A percentile compares a stretch with the other conserved stretches of the same genome.
phyloP scores from a whole-genome alignment of 208 protist species.

The Crithidia acanthocephali region DNA sequence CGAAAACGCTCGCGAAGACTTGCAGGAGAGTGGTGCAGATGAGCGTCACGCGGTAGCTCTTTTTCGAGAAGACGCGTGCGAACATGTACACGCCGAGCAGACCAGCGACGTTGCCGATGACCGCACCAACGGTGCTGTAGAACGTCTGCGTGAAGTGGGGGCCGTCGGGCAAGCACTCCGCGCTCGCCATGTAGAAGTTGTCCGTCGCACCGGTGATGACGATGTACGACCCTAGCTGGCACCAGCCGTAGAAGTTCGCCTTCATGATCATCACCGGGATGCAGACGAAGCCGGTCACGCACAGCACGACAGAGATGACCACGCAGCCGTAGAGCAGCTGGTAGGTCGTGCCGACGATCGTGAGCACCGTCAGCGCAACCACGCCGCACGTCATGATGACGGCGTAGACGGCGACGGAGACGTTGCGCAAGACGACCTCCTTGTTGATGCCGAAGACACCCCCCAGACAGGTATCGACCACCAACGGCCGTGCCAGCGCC shows the following conservation, averaged over 20 bases:
- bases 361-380: conserved; percentile 35
- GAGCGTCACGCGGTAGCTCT: conserved; percentile 5
- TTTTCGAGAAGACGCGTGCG: conserved; percentile 6
- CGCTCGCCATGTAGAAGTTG: conserved; percentile 50
- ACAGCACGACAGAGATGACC: conserved; percentile 41
- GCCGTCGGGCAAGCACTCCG: conserved; percentile 41
- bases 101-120: conserved; percentile 12
- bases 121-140: conserved; percentile 40
- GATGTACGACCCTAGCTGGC: conserved; percentile 45
- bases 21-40: not conserved
- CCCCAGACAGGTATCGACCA: conserved; percentile 11
- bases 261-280: conserved; percentile 55
- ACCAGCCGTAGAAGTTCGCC: conserved; percentile 53
- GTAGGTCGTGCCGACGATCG: conserved; percentile 35
- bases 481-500: not conserved
- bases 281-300: conserved; percentile 40
- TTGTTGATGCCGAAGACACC: conserved; percentile 32
- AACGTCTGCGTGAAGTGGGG: conserved; percentile 60
- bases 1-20: conserved; percentile 32
- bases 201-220: conserved; percentile 48
- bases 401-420: conserved; percentile 34
- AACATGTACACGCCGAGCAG: conserved; percentile 6
- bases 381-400: conserved; percentile 42
- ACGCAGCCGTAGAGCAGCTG: conserved; percentile 38
- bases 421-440: conserved; percentile 33